phyloP scores from a whole-genome alignment of 1,284 basidiomycete species.

The Mixia osmundae region DNA sequence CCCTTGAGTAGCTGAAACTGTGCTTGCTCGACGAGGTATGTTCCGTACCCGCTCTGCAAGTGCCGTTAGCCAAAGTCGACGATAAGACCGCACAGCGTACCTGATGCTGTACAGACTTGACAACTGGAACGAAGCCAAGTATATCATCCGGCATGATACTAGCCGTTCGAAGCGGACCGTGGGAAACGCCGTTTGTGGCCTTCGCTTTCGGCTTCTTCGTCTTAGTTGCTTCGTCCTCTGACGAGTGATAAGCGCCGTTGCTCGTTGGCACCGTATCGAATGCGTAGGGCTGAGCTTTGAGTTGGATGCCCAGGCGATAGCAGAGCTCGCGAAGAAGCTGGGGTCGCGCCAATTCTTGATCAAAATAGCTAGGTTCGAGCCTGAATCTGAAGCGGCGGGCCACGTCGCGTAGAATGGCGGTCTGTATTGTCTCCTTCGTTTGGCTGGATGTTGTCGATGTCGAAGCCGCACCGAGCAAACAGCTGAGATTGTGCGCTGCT shows the following conservation, averaged over 20 bases:
- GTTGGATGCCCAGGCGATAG: constrained; percentile 30
- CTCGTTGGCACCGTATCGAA: constrained; percentile 20
- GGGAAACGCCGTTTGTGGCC: constrained; percentile 18
- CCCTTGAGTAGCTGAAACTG: constrained; percentile 29
- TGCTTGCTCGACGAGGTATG: constrained; percentile 32
- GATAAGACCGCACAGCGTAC: constrained; percentile 12
- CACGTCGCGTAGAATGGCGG: constrained; percentile 25
- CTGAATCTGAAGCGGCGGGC: constrained; percentile 28
- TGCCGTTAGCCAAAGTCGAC: not conserved
- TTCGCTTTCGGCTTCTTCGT: constrained; percentile 22
- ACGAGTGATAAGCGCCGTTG: constrained; percentile 8
- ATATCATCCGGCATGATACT: constrained; percentile 31
- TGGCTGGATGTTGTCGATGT: no score
- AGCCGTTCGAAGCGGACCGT: constrained; percentile 17
- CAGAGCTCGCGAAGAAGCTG: constrained; percentile 31
- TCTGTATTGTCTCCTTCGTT: constrained; percentile 23
- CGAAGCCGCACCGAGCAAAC: constrained; percentile 27
- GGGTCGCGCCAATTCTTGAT: constrained; percentile 21
- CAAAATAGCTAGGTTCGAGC: constrained; percentile 24
- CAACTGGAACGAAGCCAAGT: constrained; percentile 29
- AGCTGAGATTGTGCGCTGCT: constrained; percentile 35
- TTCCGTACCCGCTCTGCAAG: constrained; percentile 26
- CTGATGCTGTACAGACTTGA: constrained; percentile 29
- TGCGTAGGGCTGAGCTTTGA: constrained; percentile 28
- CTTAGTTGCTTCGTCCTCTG: constrained; percentile 13